A percentile compares a stretch with the other conserved stretches of the same genome.
Evolutionary conservation across 371 early-diverging fungal genomes (phyloP).

Genomic region (Zychaea mexicana): DNA sequence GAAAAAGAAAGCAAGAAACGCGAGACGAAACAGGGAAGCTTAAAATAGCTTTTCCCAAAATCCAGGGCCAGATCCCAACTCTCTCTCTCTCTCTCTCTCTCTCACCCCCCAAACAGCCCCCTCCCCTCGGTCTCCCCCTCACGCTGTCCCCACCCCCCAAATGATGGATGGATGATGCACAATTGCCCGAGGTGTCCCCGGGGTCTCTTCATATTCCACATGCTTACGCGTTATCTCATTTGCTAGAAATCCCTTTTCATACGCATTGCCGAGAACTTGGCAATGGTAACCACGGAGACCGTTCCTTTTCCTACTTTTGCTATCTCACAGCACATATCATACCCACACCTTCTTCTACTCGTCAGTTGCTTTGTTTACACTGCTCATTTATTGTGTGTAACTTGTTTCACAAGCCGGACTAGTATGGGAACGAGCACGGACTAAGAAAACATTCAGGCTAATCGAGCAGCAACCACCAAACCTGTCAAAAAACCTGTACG

Average conservation of each 20-base stretch:
- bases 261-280: neutral
- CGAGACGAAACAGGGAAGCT: neutral
- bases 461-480: neutral
- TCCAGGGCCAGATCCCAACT: constrained; percentile 2
- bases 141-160: too few species aligned
- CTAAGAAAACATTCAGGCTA: neutral
- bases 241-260: neutral
- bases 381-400: neutral
- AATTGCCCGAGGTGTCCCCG: too few species aligned
- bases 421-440: constrained; percentile 13
- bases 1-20: constrained; percentile 1
- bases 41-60: neutral
- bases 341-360: too few species aligned
- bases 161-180: too few species aligned
- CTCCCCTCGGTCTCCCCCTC: too few species aligned
- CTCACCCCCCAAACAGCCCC: too few species aligned
- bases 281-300: too few species aligned
- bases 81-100: too few species aligned
- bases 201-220: too few species aligned
- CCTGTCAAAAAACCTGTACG: constrained; percentile 3
- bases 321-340: too few species aligned
- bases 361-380: too few species aligned
- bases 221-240: neutral
- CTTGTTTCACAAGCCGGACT: constrained; percentile 11
- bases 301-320: too few species aligned